Evolutionary conservation across 1,139 yeast species (phyloP).

Genomic region (Blastobotrys buckinghamii): DNA sequence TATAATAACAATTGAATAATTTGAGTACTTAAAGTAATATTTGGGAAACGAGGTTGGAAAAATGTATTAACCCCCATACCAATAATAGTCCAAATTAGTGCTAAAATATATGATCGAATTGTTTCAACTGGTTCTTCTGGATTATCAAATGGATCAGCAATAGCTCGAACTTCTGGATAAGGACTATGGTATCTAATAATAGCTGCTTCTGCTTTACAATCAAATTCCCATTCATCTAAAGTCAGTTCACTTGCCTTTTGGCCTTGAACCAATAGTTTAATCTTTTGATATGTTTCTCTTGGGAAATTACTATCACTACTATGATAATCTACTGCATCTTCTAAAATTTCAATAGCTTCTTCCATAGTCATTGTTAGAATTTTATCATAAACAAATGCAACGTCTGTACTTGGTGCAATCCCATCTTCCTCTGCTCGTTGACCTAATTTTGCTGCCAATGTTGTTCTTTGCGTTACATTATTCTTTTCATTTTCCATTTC

Average conservation of each 20-base stretch:
- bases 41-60: conserved; percentile 51
- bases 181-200: conserved; percentile 51
- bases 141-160: conserved; percentile 45
- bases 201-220: conserved; percentile 40
- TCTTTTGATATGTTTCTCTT: conserved; percentile 18
- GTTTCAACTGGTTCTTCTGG: conserved; percentile 48
- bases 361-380: conserved; percentile 36
- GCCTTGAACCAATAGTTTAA: conserved; percentile 17
- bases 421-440: conserved; percentile 9
- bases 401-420: conserved; percentile 12
- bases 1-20: conserved; percentile 54
- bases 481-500: conserved; percentile 6
- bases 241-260: conserved; percentile 27
- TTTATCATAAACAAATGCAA: conserved; percentile 38
- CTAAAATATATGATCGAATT: conserved; percentile 50
- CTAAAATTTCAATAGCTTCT: conserved; percentile 41
- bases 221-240: conserved; percentile 19
- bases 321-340: conserved; percentile 39
- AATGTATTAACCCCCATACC: conserved; percentile 56
- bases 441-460: conserved; percentile 3
- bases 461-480: neutral
- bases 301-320: conserved; percentile 49
- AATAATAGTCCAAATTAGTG: conserved; percentile 49
- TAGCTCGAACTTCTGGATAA: conserved; percentile 59
- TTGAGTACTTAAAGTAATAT: conserved; percentile 40